Evolutionary conservation across 345 rosid species (phyloP).

Genomic region (Boechera divaricarpa): DNA sequence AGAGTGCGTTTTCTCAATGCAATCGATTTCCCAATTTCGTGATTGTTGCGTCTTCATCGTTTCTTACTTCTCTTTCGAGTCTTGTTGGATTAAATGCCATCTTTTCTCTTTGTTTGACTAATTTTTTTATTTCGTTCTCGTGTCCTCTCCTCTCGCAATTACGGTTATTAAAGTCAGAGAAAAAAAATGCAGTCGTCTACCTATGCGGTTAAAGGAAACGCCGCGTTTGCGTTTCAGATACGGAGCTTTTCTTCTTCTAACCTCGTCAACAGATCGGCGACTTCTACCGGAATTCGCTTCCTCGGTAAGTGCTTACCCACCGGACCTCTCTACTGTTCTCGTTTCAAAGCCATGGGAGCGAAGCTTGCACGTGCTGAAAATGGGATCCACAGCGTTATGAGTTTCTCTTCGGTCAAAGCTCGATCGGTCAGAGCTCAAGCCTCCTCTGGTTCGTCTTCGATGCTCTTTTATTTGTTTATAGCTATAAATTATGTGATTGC

Average conservation of each 20-base stretch:
- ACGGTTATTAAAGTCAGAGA: conserved; percentile 38
- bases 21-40: not conserved
- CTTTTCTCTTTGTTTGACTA: conserved; percentile 17
- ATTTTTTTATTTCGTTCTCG: not conserved
- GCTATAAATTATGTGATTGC: not conserved
- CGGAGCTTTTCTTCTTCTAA: conserved; percentile 45
- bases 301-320: not conserved
- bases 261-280: conserved; percentile 40
- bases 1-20: conserved; percentile 29
- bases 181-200: conserved; percentile 67
- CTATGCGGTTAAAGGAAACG: conserved; percentile 51
- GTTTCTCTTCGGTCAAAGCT: conserved; percentile 55
- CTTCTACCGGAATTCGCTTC: conserved; percentile 43
- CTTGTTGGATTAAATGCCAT: conserved; percentile 26
- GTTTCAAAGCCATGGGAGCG: conserved; percentile 59
- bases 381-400: conserved; percentile 47
- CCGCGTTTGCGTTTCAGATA: conserved; percentile 49
- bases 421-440: conserved; percentile 69
- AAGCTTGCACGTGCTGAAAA: conserved; percentile 62
- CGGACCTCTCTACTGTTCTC: conserved; percentile 42
- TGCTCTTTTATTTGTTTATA: not conserved
- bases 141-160: conserved; percentile 31
- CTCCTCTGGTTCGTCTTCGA: conserved; percentile 67
- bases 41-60: conserved; percentile 22
- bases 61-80: not conserved